Evolutionary conservation across 805 yeast species (phyloP).

Genomic region (Cyberlindnera subsufficiens): DNA sequence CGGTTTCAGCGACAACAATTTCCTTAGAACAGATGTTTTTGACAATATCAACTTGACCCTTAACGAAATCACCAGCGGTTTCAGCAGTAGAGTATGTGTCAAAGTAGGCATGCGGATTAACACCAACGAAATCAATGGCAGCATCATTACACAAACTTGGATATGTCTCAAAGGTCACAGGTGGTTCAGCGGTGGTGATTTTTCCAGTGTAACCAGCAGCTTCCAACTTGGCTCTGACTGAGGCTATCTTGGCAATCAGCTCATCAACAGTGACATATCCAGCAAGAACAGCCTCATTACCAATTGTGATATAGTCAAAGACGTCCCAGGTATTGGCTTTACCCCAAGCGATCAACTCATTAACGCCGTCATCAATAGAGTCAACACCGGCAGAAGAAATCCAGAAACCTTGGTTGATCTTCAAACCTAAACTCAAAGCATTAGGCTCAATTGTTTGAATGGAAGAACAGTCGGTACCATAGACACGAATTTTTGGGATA

Average conservation of each 20-base stretch:
- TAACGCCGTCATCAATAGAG: slow-evolving; percentile 58
- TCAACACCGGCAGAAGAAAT: slow-evolving; percentile 57
- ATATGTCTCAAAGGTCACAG: slow-evolving; percentile 57
- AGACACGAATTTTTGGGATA: slow-evolving; percentile 62
- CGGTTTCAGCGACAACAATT: slow-evolving; percentile 76
- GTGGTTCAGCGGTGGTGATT: slow-evolving; percentile 86
- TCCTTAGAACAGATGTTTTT: slow-evolving; percentile 48
- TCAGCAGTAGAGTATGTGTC: slow-evolving; percentile 55
- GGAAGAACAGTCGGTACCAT: slow-evolving; percentile 83
- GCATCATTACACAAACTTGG: slow-evolving; percentile 65
- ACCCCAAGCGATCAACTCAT: slow-evolving; percentile 45
- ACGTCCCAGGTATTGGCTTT: slow-evolving; percentile 56
- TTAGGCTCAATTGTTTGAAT: slow-evolving; percentile 59
- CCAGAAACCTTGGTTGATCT: slow-evolving; percentile 86
- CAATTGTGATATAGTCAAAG: slow-evolving; percentile 75
- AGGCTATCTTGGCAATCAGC: slow-evolving; percentile 56
- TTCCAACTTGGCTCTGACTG: slow-evolving; percentile 52
- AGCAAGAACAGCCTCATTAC: slow-evolving; percentile 78
- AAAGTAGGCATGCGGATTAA: slow-evolving; percentile 85
- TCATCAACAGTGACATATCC: slow-evolving; percentile 56
- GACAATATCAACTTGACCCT: slow-evolving; percentile 54
- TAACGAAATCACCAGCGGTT: slow-evolving; percentile 65
- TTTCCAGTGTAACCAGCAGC: slow-evolving; percentile 73
- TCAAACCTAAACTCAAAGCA: slow-evolving; percentile 53
- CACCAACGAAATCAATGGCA: slow-evolving; percentile 75